A percentile compares a stretch with the other conserved stretches of the same genome.
These are phyloP conservation scores for Athelia psychrophila DNA, from an alignment of 1,284 basidiomycete species.

Conservation along the genomic window DNA sequence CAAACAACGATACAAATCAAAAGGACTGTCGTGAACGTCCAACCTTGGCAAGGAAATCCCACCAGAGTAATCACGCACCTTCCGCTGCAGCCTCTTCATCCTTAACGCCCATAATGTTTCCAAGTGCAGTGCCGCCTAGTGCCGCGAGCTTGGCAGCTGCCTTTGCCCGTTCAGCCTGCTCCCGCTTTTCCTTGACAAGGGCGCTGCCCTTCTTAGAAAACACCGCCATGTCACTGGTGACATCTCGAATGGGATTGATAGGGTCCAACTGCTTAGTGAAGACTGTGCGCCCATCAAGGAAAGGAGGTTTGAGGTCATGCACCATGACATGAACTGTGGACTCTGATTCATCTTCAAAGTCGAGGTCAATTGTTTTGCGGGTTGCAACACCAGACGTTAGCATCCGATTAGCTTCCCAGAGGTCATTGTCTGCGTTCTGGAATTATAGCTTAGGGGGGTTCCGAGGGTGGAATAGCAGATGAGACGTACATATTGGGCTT, in stretches of 20 bases:
- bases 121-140: slow-evolving; percentile 89
- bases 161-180: slow-evolving; percentile 93
- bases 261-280: slow-evolving; percentile 98
- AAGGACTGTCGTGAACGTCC: slow-evolving; percentile 71
- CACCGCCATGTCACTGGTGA: slow-evolving; percentile 91
- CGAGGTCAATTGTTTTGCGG: slow-evolving; percentile 81
- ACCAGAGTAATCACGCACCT: slow-evolving; percentile 48
- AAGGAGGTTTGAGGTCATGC: slow-evolving; percentile 96
- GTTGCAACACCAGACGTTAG: slow-evolving; percentile 92
- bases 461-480: slow-evolving; percentile 4
- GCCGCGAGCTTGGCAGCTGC: slow-evolving; percentile 94
- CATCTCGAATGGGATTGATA: slow-evolving; percentile 94
- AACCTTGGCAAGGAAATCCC: slow-evolving; percentile 41
- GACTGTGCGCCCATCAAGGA: slow-evolving; percentile 93
- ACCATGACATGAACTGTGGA: slow-evolving; percentile 96
- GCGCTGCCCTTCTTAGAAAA: slow-evolving; percentile 95
- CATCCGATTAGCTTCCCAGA: slow-evolving; percentile 99
- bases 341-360: slow-evolving; percentile 93
- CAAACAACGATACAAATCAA: slow-evolving; percentile 24
- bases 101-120: slow-evolving; percentile 97
- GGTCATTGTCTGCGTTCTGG: slow-evolving; percentile 94
- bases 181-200: slow-evolving; percentile 92
- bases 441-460: slow-evolving; percentile 5
- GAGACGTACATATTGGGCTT: slow-evolving; percentile 85
- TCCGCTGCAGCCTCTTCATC: slow-evolving; percentile 90